Evolutionary conservation across 23 red algal species (phyloP).

Genomic region (Gracilaria vermiculophylla): DNA sequence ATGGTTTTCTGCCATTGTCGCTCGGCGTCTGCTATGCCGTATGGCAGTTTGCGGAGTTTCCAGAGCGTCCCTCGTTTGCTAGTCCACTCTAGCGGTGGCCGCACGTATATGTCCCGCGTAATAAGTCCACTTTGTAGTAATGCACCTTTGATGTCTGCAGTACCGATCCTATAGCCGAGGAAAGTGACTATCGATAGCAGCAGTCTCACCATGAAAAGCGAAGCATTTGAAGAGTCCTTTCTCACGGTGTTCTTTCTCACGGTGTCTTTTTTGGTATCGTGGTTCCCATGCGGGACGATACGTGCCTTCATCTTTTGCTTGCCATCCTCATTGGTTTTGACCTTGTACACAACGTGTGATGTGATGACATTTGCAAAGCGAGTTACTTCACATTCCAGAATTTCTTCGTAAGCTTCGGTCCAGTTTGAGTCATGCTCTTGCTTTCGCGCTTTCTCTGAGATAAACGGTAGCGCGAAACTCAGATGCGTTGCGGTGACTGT

Average conservation of each 20-base stretch:
- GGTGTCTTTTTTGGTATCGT: slow-evolving; percentile 24
- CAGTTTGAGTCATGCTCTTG: slow-evolving; percentile 13
- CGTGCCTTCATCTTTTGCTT: neutral
- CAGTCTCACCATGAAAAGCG: slow-evolving; percentile 13
- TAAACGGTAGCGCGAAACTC: neutral
- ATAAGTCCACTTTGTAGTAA: slow-evolving; percentile 36
- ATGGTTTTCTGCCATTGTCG: slow-evolving; percentile 19
- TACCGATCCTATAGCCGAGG: slow-evolving; percentile 1
- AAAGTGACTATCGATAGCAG: slow-evolving; percentile 23
- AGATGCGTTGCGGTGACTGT: neutral
- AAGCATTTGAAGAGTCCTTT: slow-evolving; percentile 40
- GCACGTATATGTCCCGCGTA: slow-evolving; percentile 5
- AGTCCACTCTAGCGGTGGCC: slow-evolving; percentile 21
- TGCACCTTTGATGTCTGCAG: slow-evolving; percentile 17
- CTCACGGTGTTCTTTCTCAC: slow-evolving; percentile 45
- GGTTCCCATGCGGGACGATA: slow-evolving; percentile 32
- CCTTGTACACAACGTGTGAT: slow-evolving; percentile 47
- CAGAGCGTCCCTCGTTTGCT: neutral
- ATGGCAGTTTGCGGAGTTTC: slow-evolving; percentile 31
- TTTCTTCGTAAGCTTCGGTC: slow-evolving; percentile 17
- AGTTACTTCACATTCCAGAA: neutral
- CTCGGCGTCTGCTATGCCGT: slow-evolving; percentile 33
- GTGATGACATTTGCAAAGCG: neutral
- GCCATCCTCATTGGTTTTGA: slow-evolving; percentile 18
- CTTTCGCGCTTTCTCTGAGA: neutral